A percentile compares a stretch with the other conserved stretches of the same genome.
Evolutionary conservation across 345 rosid genomes (phyloP).

Genomic region (Toxicodendron radicans): DNA sequence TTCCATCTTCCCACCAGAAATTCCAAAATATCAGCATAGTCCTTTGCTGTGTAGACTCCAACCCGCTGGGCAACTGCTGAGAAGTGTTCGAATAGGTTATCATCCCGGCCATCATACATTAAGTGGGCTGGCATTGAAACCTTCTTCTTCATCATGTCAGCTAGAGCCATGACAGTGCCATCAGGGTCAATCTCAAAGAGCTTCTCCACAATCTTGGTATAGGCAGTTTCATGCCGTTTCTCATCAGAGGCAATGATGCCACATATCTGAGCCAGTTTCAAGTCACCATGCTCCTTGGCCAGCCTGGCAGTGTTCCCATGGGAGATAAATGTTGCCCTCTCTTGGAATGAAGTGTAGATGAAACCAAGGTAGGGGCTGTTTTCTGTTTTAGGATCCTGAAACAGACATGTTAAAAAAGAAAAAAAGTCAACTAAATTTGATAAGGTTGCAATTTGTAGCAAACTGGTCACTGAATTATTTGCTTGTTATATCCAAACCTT

Average conservation of each 20-base stretch:
- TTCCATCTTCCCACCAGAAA: conserved; percentile 69
- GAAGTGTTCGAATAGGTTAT: conserved; percentile 63
- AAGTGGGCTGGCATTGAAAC: conserved; percentile 62
- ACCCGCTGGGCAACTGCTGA: conserved; percentile 65
- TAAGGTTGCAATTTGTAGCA: neutral
- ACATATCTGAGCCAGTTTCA: conserved; percentile 66
- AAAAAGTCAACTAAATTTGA: too few relatives aligned
- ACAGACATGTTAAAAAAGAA: neutral
- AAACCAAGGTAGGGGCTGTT: conserved; percentile 76
- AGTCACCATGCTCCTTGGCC: conserved; percentile 61
- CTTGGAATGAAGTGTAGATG: conserved; percentile 79
- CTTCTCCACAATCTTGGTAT: conserved; percentile 68
- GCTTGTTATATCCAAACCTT: neutral
- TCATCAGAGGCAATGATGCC: conserved; percentile 73
- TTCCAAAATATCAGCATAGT: conserved; percentile 67
- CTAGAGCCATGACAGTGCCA: conserved; percentile 56
- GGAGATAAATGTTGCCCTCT: conserved; percentile 74
- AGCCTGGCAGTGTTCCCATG: conserved; percentile 74
- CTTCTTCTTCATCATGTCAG: conserved; percentile 70
- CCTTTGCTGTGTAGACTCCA: conserved; percentile 64
- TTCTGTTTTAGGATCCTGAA: conserved; percentile 71
- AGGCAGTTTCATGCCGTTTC: conserved; percentile 72
- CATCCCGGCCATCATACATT: conserved; percentile 66
- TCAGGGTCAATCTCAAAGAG: conserved; percentile 65
- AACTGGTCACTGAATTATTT: neutral